Percentiles rank a stretch among this genome's conserved stretches.
phyloP scores from a whole-genome alignment of 495 filamentous ascomycete genomes.

The Aspergillus olivimuriae region DNA sequence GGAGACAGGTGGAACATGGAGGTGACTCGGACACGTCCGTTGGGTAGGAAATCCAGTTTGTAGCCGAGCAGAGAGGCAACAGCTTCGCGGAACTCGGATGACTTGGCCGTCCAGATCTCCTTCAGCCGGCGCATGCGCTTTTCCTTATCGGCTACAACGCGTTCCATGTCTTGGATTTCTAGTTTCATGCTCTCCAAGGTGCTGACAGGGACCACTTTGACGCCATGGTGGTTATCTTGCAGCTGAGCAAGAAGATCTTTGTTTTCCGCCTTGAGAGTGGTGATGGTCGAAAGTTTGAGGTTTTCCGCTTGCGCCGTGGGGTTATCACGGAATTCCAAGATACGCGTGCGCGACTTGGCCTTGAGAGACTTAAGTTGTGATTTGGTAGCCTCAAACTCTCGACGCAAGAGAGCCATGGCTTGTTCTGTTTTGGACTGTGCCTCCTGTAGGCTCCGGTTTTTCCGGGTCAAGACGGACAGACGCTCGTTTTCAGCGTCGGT shows the following conservation, averaged over 20 bases:
- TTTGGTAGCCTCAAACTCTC: conserved; percentile 65
- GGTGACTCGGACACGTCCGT: conserved; percentile 83
- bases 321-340: conserved; percentile 83
- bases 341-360: conserved; percentile 67
- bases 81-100: conserved; percentile 87
- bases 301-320: conserved; percentile 78
- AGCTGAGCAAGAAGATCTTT: conserved; percentile 71
- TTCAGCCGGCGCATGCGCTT: conserved; percentile 81
- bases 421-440: conserved; percentile 61
- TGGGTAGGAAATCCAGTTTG: conserved; percentile 88
- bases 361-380: conserved; percentile 67
- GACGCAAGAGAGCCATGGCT: conserved; percentile 56
- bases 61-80: conserved; percentile 84
- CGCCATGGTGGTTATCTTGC: conserved; percentile 38
- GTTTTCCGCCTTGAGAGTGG: conserved; percentile 76
- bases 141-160: conserved; percentile 71
- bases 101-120: conserved; percentile 83
- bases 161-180: conserved; percentile 64
- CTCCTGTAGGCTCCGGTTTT: conserved; percentile 79
- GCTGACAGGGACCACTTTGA: conserved; percentile 63
- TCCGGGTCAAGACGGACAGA: conserved; percentile 73
- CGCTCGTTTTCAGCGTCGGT: conserved; percentile 67
- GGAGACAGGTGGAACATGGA: conserved; percentile 64
- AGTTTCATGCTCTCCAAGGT: conserved; percentile 66
- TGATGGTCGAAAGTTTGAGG: conserved; percentile 72